A percentile compares a stretch with the other conserved stretches of the same genome.
These are phyloP conservation scores for Marasmius oreades DNA, from an alignment of 1,284 basidiomycete species.

Conservation along the genomic window DNA sequence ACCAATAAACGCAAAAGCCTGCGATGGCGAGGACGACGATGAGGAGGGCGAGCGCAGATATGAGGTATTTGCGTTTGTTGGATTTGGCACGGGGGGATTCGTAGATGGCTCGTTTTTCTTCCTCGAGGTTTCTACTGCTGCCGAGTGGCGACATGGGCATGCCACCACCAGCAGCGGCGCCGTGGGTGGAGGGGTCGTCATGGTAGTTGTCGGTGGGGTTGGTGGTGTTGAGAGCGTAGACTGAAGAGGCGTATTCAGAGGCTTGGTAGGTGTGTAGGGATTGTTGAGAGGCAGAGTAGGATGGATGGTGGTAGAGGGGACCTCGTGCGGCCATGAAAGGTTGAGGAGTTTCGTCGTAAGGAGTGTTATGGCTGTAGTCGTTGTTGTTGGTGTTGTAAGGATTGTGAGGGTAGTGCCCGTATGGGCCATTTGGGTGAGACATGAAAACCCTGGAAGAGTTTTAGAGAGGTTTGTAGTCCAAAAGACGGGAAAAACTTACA, in stretches of 20 bases:
- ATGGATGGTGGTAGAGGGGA: constrained; percentile 45
- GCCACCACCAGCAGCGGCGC: constrained; percentile 24
- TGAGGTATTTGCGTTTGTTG: constrained; percentile 47
- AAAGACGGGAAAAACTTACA: no score
- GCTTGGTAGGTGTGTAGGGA: constrained; percentile 33
- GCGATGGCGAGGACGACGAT: constrained; percentile 53
- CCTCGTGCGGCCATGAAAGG: constrained; percentile 39
- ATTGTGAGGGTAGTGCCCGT: no score
- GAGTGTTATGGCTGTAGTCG: no score
- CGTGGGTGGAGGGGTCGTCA: constrained; percentile 50
- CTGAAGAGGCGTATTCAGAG: constrained; percentile 52
- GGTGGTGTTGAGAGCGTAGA: constrained; percentile 55
- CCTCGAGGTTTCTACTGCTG: constrained; percentile 43
- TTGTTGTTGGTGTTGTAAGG: no score
- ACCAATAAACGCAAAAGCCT: constrained; percentile 48
- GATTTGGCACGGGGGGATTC: constrained; percentile 39
- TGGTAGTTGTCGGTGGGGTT: constrained; percentile 38
- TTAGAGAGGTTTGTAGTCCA: no score
- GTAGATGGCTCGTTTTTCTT: constrained; percentile 61
- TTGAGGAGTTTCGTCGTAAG: no score
- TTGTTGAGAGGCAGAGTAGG: constrained; percentile 59
- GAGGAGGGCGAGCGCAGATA: constrained; percentile 42
- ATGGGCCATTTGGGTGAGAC: no score
- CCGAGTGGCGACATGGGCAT: constrained; percentile 36
- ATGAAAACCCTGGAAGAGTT: no score